Conservation (phyloP, 805 yeast genomes). For the Saccharomycopsis sp. region DNA sequence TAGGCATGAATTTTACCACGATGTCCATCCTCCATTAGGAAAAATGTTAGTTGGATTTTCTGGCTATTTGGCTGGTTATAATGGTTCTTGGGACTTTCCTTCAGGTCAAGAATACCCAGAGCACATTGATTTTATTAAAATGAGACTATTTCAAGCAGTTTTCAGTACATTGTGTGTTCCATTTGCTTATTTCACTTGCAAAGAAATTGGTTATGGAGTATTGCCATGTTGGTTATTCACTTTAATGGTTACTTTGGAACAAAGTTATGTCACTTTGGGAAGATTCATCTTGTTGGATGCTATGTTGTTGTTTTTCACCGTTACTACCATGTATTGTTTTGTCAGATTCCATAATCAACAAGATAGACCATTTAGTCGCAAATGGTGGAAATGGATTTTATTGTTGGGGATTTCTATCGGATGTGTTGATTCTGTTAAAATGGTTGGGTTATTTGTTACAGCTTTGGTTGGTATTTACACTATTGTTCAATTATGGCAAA, state of each 20-base stretch:
- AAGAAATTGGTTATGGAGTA: slow-evolving; percentile 64
- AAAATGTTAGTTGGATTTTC: slow-evolving; percentile 86
- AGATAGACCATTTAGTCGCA: slow-evolving; percentile 46
- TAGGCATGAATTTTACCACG: slow-evolving; percentile 85
- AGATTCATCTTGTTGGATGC: slow-evolving; percentile 90
- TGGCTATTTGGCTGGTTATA: slow-evolving; percentile 79
- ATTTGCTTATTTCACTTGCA: slow-evolving; percentile 74
- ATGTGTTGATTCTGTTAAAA: slow-evolving; percentile 85
- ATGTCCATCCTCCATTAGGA: slow-evolving; percentile 96
- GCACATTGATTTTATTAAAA: slow-evolving; percentile 67
- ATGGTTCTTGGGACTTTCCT: slow-evolving; percentile 85
- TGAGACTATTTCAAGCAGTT: slow-evolving; percentile 83
- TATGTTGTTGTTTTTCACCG: slow-evolving; percentile 82
- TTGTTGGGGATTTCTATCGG: slow-evolving; percentile 84
- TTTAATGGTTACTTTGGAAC: slow-evolving; percentile 74
- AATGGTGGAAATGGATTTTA: slow-evolving; percentile 93
- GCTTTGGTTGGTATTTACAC: slow-evolving; percentile 86
- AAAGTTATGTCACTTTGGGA: slow-evolving; percentile 76
- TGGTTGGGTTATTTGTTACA: slow-evolving; percentile 94
- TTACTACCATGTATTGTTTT: slow-evolving; percentile 69
- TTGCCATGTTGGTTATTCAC: slow-evolving; percentile 73
- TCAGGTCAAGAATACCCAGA: slow-evolving; percentile 76
- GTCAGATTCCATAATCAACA: slow-evolving; percentile 59
- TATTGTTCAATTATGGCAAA: slow-evolving; percentile 77
- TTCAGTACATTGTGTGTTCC: slow-evolving; percentile 85